Base-by-base conservation (phyloP, 805 yeast genomes). In the Cyberlindnera nakhonratchasimensis region DNA sequence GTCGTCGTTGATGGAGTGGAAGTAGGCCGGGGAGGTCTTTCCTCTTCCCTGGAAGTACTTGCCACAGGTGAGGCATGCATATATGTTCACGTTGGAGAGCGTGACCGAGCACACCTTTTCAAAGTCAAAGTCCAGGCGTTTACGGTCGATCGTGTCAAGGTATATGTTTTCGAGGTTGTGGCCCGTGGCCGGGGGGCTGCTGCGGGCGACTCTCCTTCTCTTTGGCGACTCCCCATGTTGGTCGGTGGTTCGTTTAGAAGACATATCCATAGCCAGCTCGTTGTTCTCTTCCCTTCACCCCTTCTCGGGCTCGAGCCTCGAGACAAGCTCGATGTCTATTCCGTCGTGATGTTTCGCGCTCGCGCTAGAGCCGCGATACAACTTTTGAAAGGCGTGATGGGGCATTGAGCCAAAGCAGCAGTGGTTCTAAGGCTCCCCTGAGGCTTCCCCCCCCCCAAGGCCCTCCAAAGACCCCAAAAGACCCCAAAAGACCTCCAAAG, bases 1-100 rank as follows among this genome's bases (percentile, higher is more conserved):
- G 51, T 73, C 70, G 5, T 69, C 74, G 43, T 79, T 71, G 16
- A 86, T 67, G 2, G 88, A 72, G 58, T 86, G 95, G 13, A 66
- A 55, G 53, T 78, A 82, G 0, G 90, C 89, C 18, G 80, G 80
- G 0, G 90, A 76, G n/a, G 73, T 58, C 43, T 62, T 65, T 1
- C 79, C 74, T 19, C 88, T 68, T 1, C 95, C 95, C 51, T 79
- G 82, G 40, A 77, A 72, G 61, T 78, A 86, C 53, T 75, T 80
- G 25, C 90, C 91, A 62, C 95, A 86, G 0, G 71, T 72, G 17
- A 86, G 62, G 55, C 95, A 86, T 24, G 86, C 79, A 53, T 85
- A 83, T 1, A 86, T 74, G 52, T 83, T 82, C 17, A 72, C 64
- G 29, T 67, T 72, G 1, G 86, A 70, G 18, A 85, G 64, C 0